Evolutionary conservation across 768 basidiomycete species (phyloP), one percentile per base, ranked within the genome.

Genomic region (Hygrocybe coccinea): DNA sequence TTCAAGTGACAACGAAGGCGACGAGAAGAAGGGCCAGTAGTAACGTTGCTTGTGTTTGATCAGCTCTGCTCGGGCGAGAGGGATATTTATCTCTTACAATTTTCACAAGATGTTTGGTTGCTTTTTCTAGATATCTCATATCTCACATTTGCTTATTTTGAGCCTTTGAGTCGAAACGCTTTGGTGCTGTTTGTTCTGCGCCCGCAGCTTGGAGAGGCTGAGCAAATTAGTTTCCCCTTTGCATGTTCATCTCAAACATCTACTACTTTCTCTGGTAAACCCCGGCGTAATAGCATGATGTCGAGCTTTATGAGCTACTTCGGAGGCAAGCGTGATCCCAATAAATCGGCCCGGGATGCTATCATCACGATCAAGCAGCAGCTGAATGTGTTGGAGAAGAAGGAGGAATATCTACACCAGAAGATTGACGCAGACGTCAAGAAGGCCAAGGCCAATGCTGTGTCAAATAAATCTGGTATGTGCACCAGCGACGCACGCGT

Each of bases 341-440:
- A 89, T 71, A 84, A 88, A 72, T 77, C 86, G 24, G 87, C 95
- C 44, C 81, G 92, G 60, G 91, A 97, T 68, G 91, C 97, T 47
- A 99, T 99, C 70, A 89, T 98, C 57, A 81, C 80, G 44, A 78
- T 99, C 62, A 84, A 95, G 65, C 88, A 95, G 74, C 94, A 98
- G 70, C 81, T 97, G 59, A 84, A 91, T 73, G 89, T 95, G 86
- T 85, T 98, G 62, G 94, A 97, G 83, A 99, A 97, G 91, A 97
- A 95, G 79, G 97, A 97, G 76, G 95, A 98, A 70, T 80, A 91
- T 71, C 76, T 97, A 59, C 87, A 89, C 79, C 94, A 90, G 83
- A 93, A 95, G 84, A 90, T 97, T 61, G 93, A 95, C 52, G 93
- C 97, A 60, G 95, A 98, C 65, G 61, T 84, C 64, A 86, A 85